A percentile compares a stretch with the other conserved stretches of the same genome.
Evolutionary conservation across 257 asterid species (phyloP).

Genomic region (Nicotiana tomentosiformis): DNA sequence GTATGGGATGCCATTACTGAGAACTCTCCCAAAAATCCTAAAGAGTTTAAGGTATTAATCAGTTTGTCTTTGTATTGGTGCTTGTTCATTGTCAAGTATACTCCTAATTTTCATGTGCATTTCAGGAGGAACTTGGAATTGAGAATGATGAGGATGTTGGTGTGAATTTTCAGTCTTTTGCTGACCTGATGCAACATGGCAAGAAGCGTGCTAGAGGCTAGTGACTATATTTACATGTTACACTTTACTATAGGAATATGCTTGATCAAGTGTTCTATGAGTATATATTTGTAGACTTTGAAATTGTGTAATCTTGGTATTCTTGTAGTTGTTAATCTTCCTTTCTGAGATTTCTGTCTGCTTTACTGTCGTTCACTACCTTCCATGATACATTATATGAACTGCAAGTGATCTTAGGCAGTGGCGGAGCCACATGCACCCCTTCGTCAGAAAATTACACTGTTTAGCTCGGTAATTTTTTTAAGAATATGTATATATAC

Average conservation of each 20-base stretch:
- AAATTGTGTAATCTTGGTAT: not conserved
- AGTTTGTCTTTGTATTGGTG: not conserved
- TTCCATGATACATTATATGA: not conserved
- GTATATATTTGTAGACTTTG: not conserved
- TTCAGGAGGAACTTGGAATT: slow-evolving; percentile 87
- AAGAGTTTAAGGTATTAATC: slow-evolving; percentile 69
- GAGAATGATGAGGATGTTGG: slow-evolving; percentile 92
- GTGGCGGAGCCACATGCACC: too few relatives aligned
- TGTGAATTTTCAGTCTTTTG: slow-evolving; percentile 67
- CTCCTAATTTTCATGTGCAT: slow-evolving; percentile 1
- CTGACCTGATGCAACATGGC: slow-evolving; percentile 45
- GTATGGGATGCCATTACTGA: slow-evolving; percentile 93
- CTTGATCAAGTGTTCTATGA: not conserved
- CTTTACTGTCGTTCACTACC: not conserved
- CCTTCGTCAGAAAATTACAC: too few relatives aligned
- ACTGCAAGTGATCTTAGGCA: not conserved
- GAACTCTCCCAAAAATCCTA: slow-evolving; percentile 79
- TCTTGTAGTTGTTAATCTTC: not conserved
- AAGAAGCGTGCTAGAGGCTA: slow-evolving; percentile 54
- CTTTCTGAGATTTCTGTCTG: not conserved
- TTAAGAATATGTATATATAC: too few relatives aligned
- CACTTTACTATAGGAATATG: not conserved
- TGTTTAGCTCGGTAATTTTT: too few relatives aligned
- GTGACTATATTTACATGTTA: slow-evolving; percentile 3
- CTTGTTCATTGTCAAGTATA: not conserved